Evolutionary conservation across 495 filamentous ascomycete species (phyloP).

Genomic region (Neurospora tetraspora): DNA sequence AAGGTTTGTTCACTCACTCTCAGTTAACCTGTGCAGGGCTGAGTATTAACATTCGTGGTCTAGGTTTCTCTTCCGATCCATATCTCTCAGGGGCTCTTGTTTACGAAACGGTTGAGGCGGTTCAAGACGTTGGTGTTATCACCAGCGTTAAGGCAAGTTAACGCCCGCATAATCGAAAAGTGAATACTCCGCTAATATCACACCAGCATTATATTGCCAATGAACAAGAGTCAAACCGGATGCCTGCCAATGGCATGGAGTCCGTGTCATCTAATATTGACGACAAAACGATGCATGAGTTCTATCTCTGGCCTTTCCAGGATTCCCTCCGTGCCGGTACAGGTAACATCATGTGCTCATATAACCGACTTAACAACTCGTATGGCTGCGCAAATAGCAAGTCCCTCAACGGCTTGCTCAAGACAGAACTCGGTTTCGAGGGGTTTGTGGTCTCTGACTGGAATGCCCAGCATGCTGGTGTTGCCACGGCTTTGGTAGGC

Average conservation of each 20-base stretch:
- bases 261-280: constrained; percentile 53
- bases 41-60: neutral
- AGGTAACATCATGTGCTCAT: constrained; percentile 60
- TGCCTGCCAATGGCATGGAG: constrained; percentile 30
- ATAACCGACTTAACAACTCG: constrained; percentile 56
- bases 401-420: constrained; percentile 50
- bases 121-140: constrained; percentile 44
- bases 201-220: constrained; percentile 50
- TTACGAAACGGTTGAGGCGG: constrained; percentile 34
- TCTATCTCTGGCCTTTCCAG: constrained; percentile 65
- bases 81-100: constrained; percentile 39
- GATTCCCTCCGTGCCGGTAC: constrained; percentile 53
- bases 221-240: constrained; percentile 58
- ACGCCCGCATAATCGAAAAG: constrained; percentile 6
- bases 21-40: neutral
- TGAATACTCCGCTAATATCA: neutral
- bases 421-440: constrained; percentile 50
- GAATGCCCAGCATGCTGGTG: constrained; percentile 49
- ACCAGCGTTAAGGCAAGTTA: constrained; percentile 46
- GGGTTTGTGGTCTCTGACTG: constrained; percentile 60
- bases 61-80: constrained; percentile 39
- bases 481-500: constrained; percentile 43
- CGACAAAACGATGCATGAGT: constrained; percentile 59
- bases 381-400: constrained; percentile 58
- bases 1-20: constrained; percentile 17